Evolutionary conservation across 345 rosid species (phyloP), one percentile per base, ranked within the genome.

Genomic region (Lenwebbia sp.): DNA sequence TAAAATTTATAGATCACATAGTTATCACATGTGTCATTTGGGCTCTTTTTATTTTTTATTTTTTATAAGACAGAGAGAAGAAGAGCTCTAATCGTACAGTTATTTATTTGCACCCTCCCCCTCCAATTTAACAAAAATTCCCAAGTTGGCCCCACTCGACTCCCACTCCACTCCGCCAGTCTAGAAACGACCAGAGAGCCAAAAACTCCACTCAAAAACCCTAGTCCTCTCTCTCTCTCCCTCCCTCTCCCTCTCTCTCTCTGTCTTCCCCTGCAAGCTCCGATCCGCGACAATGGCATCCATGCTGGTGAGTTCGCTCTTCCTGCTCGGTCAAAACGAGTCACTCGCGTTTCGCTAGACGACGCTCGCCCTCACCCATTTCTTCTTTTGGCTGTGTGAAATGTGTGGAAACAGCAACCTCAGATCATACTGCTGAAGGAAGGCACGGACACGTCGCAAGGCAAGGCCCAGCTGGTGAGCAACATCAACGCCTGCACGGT

Each of bases 381-480:
- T 50, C 56, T 44, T 40, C 28, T 28, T 44, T 10, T 6, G 33
- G 10, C n/a, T 84, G 60, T 75, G n/a, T 78, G 10, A 25, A 47
- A 87, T 70, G 78, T 40, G 85, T 26, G 86, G n/a, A n/a, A 83
- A 41, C 95, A 97, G 99, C 99, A 96, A 94, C 99, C 99, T 70
- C 99, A 98, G 92, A 98, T 98, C 95, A 96, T 98, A 85, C 95
- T 98, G 62, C 86, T 98, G 87, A 98, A 98, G 90, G 99, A 98
- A 92, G 99, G 99, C 11, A 98, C 99, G 0, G 99, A 98, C 87
- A 93, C 98, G 82, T 98, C 99, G 44, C 99, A 98, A 84, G 99
- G 99, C 50, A 98, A 93, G 90, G 93, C 98, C 6, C 99, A 98
- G 93, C 92, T 95, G 15, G 88, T 98, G 5, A 98, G 99, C 92